A percentile compares a stretch with the other conserved stretches of the same genome.
These are phyloP conservation scores for Skeletonema grethae DNA, from an alignment of 108 stramenopile genomes.

Conservation along the genomic window DNA sequence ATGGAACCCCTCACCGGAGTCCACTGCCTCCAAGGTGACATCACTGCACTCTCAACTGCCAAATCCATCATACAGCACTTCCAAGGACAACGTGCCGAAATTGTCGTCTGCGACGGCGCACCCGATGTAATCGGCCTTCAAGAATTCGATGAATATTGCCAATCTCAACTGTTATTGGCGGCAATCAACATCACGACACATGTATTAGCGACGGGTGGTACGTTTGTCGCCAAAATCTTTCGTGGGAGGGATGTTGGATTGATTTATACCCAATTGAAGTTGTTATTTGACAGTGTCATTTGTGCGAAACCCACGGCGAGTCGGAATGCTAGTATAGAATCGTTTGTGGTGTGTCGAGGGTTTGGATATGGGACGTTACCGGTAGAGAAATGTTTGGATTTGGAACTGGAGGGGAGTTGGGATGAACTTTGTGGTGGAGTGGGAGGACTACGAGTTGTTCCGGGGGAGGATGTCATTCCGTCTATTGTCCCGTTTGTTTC, in stretches of 20 bases:
- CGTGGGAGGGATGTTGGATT: constrained; percentile 91
- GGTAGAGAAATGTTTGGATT: constrained; percentile 47
- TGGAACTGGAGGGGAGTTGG: constrained; percentile 69
- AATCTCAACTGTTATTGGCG: constrained; percentile 91
- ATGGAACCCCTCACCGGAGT: constrained; percentile 97
- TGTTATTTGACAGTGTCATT: constrained; percentile 83
- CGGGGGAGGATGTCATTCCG: constrained; percentile 23
- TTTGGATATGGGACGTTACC: constrained; percentile 48
- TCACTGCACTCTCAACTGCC: constrained; percentile 88
- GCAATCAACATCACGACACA: constrained; percentile 94
- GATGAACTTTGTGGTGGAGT: constrained; percentile 36
- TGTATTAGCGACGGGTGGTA: constrained; percentile 83
- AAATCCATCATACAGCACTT: constrained; percentile 81
- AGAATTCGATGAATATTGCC: constrained; percentile 94
- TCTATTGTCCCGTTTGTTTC: constrained; percentile 77
- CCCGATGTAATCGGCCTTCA: constrained; percentile 98
- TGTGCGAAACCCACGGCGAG: constrained; percentile 89
- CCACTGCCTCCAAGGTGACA: constrained; percentile 92
- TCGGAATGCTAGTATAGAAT: constrained; percentile 87
- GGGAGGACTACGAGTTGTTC: constrained; percentile 34
- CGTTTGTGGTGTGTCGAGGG: constrained; percentile 90
- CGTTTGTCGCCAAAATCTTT: constrained; percentile 99
- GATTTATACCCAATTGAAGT: constrained; percentile 89
- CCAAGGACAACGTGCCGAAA: constrained; percentile 82
- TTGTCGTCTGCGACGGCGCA: constrained; percentile 99